Evolutionary conservation across 192 early-diverging fungal genomes (phyloP), one percentile per base, ranked within the genome.

Genomic region (Podila epigama): DNA sequence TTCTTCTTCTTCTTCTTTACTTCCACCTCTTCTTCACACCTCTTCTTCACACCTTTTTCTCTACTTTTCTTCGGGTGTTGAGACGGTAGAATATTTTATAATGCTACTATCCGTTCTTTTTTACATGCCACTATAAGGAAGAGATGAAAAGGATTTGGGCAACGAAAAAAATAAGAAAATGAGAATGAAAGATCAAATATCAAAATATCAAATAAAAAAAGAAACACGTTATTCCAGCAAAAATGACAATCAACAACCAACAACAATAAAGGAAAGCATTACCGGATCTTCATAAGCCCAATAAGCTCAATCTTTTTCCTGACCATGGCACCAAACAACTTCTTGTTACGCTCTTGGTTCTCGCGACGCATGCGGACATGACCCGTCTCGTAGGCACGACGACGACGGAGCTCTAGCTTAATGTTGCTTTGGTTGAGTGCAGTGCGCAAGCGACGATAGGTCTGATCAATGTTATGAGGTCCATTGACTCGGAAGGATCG

Each of bases 221-320:
- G 20, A 40, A 29, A 58, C 70, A 32, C n/a, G n/a, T n/a, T n/a
- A n/a, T n/a, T n/a, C n/a, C n/a, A n/a, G n/a, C n/a, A n/a, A n/a
- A n/a, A n/a, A n/a, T n/a, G n/a, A n/a, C n/a, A n/a, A n/a, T n/a
- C n/a, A n/a, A n/a, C n/a, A n/a, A n/a, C n/a, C n/a, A n/a, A n/a
- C n/a, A n/a, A n/a, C n/a, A n/a, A n/a, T n/a, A n/a, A n/a, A n/a
- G n/a, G n/a, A n/a, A n/a, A n/a, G n/a, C 4, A 5, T 48, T 64
- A 77, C 73, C 73, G 73, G 58, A 77, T 57, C 61, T 77, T 77
- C 73, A 77, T 77, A 53, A 77, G 57, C 56, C 68, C 68, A 56
- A 77, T 77, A 54, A 77, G 51, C 31, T 77, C 66, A 54, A 77
- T 77, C 73, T 77, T 77, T 55, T 77, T 77, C 20, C 66, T 39